phyloP scores from a whole-genome alignment of 1,284 basidiomycete species.

The Pulveroboletus sp. region DNA sequence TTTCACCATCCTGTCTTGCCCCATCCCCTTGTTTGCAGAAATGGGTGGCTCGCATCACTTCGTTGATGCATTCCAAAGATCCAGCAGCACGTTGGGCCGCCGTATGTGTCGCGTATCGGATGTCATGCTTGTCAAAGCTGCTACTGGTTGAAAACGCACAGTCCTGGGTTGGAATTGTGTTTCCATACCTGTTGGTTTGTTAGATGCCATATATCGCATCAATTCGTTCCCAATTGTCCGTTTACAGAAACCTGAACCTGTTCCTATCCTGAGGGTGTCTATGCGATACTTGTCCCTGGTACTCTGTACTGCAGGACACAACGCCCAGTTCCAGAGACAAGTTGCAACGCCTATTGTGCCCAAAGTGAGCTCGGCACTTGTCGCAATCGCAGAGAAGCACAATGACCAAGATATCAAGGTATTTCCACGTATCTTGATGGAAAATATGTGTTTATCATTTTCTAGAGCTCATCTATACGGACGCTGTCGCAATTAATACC shows the following conservation, averaged over 20 bases:
- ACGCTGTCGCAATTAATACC: slow-evolving; percentile 59
- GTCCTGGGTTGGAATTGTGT: slow-evolving; percentile 62
- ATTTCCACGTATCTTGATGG: not conserved
- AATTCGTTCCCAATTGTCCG: slow-evolving; percentile 20
- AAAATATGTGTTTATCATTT: slow-evolving; percentile 10
- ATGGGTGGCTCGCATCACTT: slow-evolving; percentile 69
- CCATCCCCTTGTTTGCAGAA: slow-evolving; percentile 68
- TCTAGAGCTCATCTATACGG: slow-evolving; percentile 52
- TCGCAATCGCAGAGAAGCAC: slow-evolving; percentile 55
- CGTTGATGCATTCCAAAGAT: slow-evolving; percentile 73
- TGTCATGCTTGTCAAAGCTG: slow-evolving; percentile 54
- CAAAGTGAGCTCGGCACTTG: slow-evolving; percentile 63
- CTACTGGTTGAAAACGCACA: slow-evolving; percentile 70
- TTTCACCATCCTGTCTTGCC: slow-evolving; percentile 51
- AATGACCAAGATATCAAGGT: slow-evolving; percentile 52
- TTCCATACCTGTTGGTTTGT: slow-evolving; percentile 71
- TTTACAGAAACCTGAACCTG: slow-evolving; percentile 64
- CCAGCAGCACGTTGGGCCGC: slow-evolving; percentile 74
- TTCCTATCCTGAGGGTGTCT: slow-evolving; percentile 56
- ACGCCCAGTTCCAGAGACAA: slow-evolving; percentile 76
- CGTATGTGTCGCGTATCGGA: slow-evolving; percentile 67
- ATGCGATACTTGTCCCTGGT: slow-evolving; percentile 62
- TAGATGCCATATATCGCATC: slow-evolving; percentile 24
- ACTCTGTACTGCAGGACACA: slow-evolving; percentile 55
- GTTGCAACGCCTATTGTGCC: slow-evolving; percentile 67